These are phyloP conservation scores for Zanthoxylum bungeanum DNA, from an alignment of 345 rosid species.

Conservation along the genomic window DNA sequence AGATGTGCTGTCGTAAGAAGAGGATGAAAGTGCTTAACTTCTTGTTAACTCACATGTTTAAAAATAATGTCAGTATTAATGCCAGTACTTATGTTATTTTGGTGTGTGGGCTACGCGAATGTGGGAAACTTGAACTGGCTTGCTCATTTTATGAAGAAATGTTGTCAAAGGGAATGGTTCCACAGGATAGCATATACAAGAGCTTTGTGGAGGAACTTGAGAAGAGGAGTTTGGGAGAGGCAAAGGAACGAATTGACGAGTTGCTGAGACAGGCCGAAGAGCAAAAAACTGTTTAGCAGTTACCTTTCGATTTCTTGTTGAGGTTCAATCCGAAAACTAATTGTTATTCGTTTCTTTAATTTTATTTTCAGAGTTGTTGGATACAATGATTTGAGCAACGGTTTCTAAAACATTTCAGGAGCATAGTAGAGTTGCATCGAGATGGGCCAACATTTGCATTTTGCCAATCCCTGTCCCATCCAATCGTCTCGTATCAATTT, in stretches of 20 bases:
- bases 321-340: background rate
- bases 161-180: slow-evolving; percentile 62
- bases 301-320: background rate
- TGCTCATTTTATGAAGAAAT: slow-evolving; percentile 66
- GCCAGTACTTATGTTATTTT: slow-evolving; percentile 52
- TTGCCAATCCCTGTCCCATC: no score
- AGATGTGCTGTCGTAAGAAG: slow-evolving; percentile 70
- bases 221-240: slow-evolving; percentile 39
- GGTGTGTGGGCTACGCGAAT: slow-evolving; percentile 48
- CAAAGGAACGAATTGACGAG: slow-evolving; percentile 44
- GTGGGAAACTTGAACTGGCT: slow-evolving; percentile 62
- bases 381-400: background rate
- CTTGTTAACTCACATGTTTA: slow-evolving; percentile 63
- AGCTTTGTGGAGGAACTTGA: slow-evolving; percentile 54
- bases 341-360: background rate
- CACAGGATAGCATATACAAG: slow-evolving; percentile 43
- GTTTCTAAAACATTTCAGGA: background rate
- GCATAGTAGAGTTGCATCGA: no score
- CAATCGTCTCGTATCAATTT: no score
- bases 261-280: slow-evolving; percentile 28
- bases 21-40: slow-evolving; percentile 61
- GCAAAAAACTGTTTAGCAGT: background rate
- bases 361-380: background rate
- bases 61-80: slow-evolving; percentile 60
- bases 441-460: no score